Evolutionary conservation across 495 filamentous ascomycete genomes (phyloP), one percentile per base, ranked within the genome.

Genomic region (Lineolata rhizophorae): DNA sequence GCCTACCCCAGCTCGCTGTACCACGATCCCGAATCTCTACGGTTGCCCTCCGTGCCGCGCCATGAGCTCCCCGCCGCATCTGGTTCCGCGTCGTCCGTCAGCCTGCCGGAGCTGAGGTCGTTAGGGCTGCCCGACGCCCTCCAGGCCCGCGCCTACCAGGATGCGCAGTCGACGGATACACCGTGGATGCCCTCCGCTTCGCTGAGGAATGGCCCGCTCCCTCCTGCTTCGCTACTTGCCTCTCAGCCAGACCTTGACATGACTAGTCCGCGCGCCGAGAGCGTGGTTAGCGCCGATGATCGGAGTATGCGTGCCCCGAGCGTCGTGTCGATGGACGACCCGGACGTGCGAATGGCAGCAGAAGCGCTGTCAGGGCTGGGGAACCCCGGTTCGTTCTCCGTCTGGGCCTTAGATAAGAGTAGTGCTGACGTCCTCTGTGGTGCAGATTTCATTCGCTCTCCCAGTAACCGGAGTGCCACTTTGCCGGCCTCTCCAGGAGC

Each of bases 301-400:
- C 33, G 6, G 13, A 12, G 15, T 9, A 13, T 11, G 19, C 15
- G 39, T 16, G 33, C 36, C 5, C 17, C 37, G 18, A 54, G 46
- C 27, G 48, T 45, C 19, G 35, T 76, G 27, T 80, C 70, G 29
- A 67, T 85, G 41, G 82, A 93, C 43, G 82, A 94, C 47, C 69
- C 79, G 10, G 76, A 90, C 38, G 70, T 76, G 19, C 60, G 72
- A 18, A 58, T 74, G 45, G 84, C 82, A 18, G 83, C 82, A 19
- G 81, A 92, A 54, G 82, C 84, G 9, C 53, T 94, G 14, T 76
- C 76, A 21, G 77, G 80, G 35, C 62, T 94, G 32, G 70, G 78
- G 3, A 55, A 54, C 51, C 71, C 78, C 45, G 79, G 22, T 25
- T 6, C 22, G 22, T 25, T 6, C 6, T n/a, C 6, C 22, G 22